These are phyloP conservation scores for Monosporascus sp. DNA, from an alignment of 2,329 filamentous ascomycete species.

Conservation along the genomic window DNA sequence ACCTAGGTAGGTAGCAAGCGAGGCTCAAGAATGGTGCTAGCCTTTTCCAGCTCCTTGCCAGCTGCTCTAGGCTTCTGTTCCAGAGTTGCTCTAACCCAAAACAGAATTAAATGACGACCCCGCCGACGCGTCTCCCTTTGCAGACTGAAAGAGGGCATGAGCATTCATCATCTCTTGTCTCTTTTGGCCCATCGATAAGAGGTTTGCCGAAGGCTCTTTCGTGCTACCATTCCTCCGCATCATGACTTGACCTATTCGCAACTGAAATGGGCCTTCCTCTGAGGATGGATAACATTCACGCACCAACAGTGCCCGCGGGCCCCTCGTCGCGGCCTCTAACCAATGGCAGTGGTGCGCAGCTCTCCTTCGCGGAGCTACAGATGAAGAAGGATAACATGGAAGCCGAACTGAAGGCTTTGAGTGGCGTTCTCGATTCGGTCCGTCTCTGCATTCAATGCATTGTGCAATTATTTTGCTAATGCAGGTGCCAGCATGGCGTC, in stretches of 20 bases:
- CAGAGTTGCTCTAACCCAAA: not conserved
- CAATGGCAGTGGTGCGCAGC: slow-evolving; percentile 57
- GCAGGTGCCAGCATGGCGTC: slow-evolving; percentile 67
- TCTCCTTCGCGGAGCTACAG: slow-evolving; percentile 76
- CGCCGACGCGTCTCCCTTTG: not conserved
- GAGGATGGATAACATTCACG: slow-evolving; percentile 52
- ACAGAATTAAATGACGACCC: not conserved
- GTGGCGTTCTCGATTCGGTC: slow-evolving; percentile 85
- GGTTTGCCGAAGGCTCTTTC: not conserved
- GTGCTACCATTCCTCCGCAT: not conserved
- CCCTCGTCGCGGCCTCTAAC: slow-evolving; percentile 57
- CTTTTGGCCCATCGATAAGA: too few relatives aligned
- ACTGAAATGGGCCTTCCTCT: slow-evolving; percentile 29
- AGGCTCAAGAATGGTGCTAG: too few relatives aligned
- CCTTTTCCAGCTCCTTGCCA: too few relatives aligned
- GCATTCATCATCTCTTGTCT: not conserved
- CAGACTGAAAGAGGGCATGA: not conserved
- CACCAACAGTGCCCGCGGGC: slow-evolving; percentile 64
- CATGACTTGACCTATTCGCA: slow-evolving; percentile 15
- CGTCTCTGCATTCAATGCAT: slow-evolving; percentile 22
- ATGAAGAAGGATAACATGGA: slow-evolving; percentile 80
- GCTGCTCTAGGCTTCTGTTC: not conserved
- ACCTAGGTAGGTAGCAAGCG: too few relatives aligned
- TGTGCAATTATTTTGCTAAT: slow-evolving; percentile 9
- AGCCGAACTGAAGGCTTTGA: slow-evolving; percentile 77